Evolutionary conservation across 2,329 filamentous ascomycete genomes (phyloP).

Genomic region (Colletotrichum tabaci): DNA sequence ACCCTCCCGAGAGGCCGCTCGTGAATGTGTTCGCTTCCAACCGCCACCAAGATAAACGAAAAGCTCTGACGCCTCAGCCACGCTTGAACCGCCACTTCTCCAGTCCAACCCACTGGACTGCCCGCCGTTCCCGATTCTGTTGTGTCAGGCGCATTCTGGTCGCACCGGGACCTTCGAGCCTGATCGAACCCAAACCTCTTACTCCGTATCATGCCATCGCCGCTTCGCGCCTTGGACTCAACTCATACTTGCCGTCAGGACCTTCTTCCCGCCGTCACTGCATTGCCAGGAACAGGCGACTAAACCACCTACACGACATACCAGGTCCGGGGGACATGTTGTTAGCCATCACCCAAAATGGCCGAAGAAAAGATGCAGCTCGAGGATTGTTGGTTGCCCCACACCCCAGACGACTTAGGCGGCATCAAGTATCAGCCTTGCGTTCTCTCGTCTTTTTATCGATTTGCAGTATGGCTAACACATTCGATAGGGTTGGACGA

Average conservation of each 20-base stretch:
- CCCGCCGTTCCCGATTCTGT: slow-evolving; percentile 20
- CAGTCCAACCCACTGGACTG: background rate
- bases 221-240: slow-evolving; percentile 25
- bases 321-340: slow-evolving; percentile 29
- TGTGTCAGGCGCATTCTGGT: slow-evolving; percentile 35
- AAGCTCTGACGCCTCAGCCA: slow-evolving; percentile 6
- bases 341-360: slow-evolving; percentile 70
- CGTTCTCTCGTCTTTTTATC: background rate
- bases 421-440: slow-evolving; percentile 40
- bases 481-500: slow-evolving; percentile 88
- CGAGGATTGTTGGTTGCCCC: slow-evolving; percentile 81
- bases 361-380: slow-evolving; percentile 84
- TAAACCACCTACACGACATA: slow-evolving; percentile 7
- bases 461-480: slow-evolving; percentile 40
- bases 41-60: background rate
- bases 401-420: slow-evolving; percentile 9
- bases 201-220: slow-evolving; percentile 36
- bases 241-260: slow-evolving; percentile 34
- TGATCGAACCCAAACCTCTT: slow-evolving; percentile 29
- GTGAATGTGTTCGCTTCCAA: slow-evolving; percentile 14
- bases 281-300: slow-evolving; percentile 26
- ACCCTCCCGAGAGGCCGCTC: slow-evolving; percentile 28
- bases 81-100: slow-evolving; percentile 5
- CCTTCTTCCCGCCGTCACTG: slow-evolving; percentile 2
- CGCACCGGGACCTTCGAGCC: slow-evolving; percentile 38